phyloP scores from a whole-genome alignment of 768 basidiomycete genomes.

The Suillus lakei region DNA sequence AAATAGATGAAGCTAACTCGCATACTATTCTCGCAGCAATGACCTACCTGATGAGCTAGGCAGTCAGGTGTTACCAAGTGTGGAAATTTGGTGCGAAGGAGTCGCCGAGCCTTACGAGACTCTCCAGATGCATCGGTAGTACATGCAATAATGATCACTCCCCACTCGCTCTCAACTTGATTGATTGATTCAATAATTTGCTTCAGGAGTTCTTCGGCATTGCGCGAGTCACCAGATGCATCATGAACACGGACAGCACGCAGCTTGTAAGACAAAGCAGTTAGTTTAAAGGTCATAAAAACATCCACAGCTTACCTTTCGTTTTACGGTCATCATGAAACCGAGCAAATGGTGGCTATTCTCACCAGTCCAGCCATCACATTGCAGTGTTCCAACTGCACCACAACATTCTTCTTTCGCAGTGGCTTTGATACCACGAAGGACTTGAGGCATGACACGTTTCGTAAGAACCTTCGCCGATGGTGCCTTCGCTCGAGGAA shows the following conservation, averaged over 20 bases:
- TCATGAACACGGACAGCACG: conserved; percentile 38
- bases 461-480: conserved; percentile 28
- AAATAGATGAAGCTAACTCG: conserved; percentile 7
- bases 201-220: conserved; percentile 33
- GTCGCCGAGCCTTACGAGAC: conserved; percentile 27
- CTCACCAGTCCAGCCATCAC: conserved; percentile 42
- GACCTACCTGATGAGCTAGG: conserved; percentile 42
- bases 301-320: conserved; percentile 19
- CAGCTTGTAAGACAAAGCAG: conserved; percentile 21
- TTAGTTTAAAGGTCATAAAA: not conserved
- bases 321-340: conserved; percentile 34
- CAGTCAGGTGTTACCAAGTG: conserved; percentile 39
- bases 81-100: conserved; percentile 25
- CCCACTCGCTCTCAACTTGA: conserved; percentile 28
- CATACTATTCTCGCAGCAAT: not conserved
- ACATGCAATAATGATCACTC: conserved; percentile 28
- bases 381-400: conserved; percentile 31
- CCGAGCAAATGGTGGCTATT: conserved; percentile 39
- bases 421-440: not conserved
- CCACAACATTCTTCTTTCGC: conserved; percentile 16
- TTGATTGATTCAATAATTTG: conserved; percentile 22
- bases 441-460: conserved; percentile 25
- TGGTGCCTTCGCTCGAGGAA: conserved; percentile 31
- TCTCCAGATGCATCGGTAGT: conserved; percentile 42
- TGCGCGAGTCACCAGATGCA: conserved; percentile 36